These are phyloP conservation scores for Ambrosiella cleistominuta DNA, from an alignment of 2,329 filamentous ascomycete species.

Conservation along the genomic window DNA sequence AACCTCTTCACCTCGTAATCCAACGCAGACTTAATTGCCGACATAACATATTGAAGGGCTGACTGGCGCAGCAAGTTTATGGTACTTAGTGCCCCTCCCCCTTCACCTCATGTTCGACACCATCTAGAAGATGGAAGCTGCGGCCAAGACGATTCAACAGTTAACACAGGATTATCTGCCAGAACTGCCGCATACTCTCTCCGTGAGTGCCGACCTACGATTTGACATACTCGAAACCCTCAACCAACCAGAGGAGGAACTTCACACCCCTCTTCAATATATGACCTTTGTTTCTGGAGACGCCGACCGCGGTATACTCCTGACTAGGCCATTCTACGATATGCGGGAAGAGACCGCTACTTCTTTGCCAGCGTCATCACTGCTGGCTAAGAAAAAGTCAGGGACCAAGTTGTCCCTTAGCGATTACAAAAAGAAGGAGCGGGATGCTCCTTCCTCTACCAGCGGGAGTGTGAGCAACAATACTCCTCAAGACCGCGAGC, in stretches of 20 bases:
- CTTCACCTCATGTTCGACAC: neutral
- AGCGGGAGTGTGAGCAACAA: neutral
- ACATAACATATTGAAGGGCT: neutral
- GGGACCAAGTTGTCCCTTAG: conserved; percentile 35
- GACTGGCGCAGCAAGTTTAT: neutral
- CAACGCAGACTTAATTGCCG: too few relatives aligned
- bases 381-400: conserved; percentile 30
- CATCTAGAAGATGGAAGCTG: conserved; percentile 34
- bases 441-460: neutral
- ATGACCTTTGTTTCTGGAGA: conserved; percentile 36
- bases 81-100: neutral
- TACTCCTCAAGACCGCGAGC: conserved; percentile 4
- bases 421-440: conserved; percentile 38
- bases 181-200: conserved; percentile 34
- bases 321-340: conserved; percentile 39
- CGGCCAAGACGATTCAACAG: conserved; percentile 37
- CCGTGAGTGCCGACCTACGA: conserved; percentile 29
- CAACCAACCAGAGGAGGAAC: conserved; percentile 30
- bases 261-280: conserved; percentile 35
- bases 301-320: conserved; percentile 38
- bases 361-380: conserved; percentile 21
- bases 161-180: conserved; percentile 33
- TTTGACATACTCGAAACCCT: conserved; percentile 28
- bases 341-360: conserved; percentile 35
- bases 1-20: too few relatives aligned